Evolutionary conservation across 352 stramenopile genomes (phyloP), one percentile per base, ranked within the genome.

Genomic region (Blastocystis sp.): DNA sequence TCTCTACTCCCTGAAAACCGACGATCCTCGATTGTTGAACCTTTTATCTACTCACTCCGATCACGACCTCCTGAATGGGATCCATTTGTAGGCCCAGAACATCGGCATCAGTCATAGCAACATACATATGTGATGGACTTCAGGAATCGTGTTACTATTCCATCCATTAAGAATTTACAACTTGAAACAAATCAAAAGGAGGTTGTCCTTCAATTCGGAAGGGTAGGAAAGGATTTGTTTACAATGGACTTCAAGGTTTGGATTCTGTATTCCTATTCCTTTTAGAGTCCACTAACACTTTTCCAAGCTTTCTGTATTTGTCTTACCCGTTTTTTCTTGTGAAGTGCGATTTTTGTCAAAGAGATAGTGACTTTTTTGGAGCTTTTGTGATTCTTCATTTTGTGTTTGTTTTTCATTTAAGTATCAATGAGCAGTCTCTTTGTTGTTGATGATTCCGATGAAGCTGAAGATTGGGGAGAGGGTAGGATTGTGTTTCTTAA

Each of bases 151-250:
- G 90, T 91, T 11, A 91, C 90, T 0, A 89, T 90, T 42, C 89
- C 89, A 9, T 91, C 89, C 17, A 84, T 91, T 1, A 91, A 91
- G 56, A 91, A 91, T 42, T 91, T 91, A 53, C 90, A 91, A 48
- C 35, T 91, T 13, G 73, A 84, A 24, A 54, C 69, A n/a, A 30
- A 19, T 11, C 35, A 27, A 0, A 70, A 87, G 19, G 57, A 90
- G 0, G 69, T 90, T 9, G 60, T 91, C 1, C 37, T 91, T n/a
- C 90, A 91, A 42, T 91, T 91, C 37, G 90, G 90, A 15, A 24
- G 90, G n/a, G 89, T 91, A 1, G 90, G 79, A 19, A 91, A 91
- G 69, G 48, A 91, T 35, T 56, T 48, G 35, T 91, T 91, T 37
- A 90, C 76, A 1, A 90, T 90, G 89, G 89, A 90, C 53, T 66